These are phyloP conservation scores for Arachnomyces sp. DNA, from an alignment of 2,329 filamentous ascomycete genomes.

Conservation along the genomic window DNA sequence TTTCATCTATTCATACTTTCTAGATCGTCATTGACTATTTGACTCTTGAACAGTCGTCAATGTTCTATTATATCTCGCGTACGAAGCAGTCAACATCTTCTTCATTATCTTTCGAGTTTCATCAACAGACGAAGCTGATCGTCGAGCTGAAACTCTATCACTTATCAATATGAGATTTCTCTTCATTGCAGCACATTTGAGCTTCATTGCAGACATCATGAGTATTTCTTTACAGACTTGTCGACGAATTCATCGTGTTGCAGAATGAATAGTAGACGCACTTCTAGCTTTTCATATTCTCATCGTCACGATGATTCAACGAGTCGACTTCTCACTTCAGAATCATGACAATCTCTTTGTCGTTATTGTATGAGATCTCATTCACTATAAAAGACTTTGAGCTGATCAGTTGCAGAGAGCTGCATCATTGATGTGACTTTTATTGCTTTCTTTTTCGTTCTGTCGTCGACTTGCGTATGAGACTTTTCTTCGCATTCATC, in stretches of 20 bases:
- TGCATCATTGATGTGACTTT: slow-evolving; percentile 12
- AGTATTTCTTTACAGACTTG: slow-evolving; percentile 12
- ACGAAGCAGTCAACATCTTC: slow-evolving; percentile 13
- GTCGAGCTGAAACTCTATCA: slow-evolving; percentile 13
- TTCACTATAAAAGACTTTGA: background rate
- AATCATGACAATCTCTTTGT: slow-evolving; percentile 13
- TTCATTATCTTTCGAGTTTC: slow-evolving; percentile 12
- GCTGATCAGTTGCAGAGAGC: slow-evolving; percentile 12
- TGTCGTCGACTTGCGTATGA: slow-evolving; percentile 17
- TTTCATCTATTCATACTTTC: slow-evolving; percentile 17
- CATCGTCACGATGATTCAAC: slow-evolving; percentile 5
- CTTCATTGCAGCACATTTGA: slow-evolving; percentile 13
- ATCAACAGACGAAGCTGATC: slow-evolving; percentile 10
- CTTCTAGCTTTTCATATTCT: slow-evolving; percentile 15
- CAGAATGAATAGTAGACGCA: slow-evolving; percentile 14
- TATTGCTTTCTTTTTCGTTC: slow-evolving; percentile 14
- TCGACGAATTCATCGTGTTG: slow-evolving; percentile 14
- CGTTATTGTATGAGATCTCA: slow-evolving; percentile 11
- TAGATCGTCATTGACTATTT: slow-evolving; percentile 12
- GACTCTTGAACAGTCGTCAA: slow-evolving; percentile 13
- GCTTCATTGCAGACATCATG: slow-evolving; percentile 13
- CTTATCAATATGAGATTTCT: slow-evolving; percentile 18
- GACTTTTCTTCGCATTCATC: slow-evolving; percentile 19
- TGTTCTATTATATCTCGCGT: slow-evolving; percentile 12
- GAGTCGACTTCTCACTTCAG: slow-evolving; percentile 9